phyloP scores from a whole-genome alignment of 768 basidiomycete genomes.

The Pholiota molesta region DNA sequence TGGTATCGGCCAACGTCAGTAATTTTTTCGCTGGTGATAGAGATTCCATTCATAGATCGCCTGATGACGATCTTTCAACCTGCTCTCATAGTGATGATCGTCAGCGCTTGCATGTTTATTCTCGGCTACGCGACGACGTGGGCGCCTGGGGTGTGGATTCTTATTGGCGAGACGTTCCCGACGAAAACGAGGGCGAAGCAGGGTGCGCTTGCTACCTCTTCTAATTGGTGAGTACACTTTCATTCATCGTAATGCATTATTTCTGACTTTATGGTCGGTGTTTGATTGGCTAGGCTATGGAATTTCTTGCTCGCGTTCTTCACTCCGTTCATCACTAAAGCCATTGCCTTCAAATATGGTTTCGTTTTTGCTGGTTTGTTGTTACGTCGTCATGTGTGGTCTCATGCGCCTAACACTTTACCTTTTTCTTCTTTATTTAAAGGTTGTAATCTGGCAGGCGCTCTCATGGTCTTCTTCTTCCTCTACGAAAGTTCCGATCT shows the following conservation, averaged over 20 bases:
- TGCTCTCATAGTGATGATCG: constrained; percentile 53
- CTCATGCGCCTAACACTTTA: background rate
- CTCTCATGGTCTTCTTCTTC: constrained; percentile 69
- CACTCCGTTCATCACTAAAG: constrained; percentile 68
- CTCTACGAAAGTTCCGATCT: constrained; percentile 74
- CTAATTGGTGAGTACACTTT: constrained; percentile 47
- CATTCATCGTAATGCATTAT: background rate
- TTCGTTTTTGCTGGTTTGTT: constrained; percentile 64
- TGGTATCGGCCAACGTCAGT: constrained; percentile 55
- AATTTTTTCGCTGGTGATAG: background rate
- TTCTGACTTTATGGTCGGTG: constrained; percentile 4
- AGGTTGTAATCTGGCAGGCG: constrained; percentile 63
- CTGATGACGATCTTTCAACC: constrained; percentile 5
- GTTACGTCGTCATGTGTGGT: constrained; percentile 14
- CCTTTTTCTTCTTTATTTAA: too few species aligned
- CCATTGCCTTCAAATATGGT: constrained; percentile 65
- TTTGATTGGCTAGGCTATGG: constrained; percentile 43
- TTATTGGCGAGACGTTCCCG: constrained; percentile 78
- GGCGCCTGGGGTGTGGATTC: constrained; percentile 79
- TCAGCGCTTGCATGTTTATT: constrained; percentile 73
- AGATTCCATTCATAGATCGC: background rate
- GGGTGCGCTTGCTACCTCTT: constrained; percentile 63
- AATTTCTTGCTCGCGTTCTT: constrained; percentile 78
- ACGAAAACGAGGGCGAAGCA: constrained; percentile 74
- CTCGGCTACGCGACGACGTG: constrained; percentile 72